phyloP scores from a whole-genome alignment of 495 filamentous ascomycete genomes.

The Xylaria castorea region DNA sequence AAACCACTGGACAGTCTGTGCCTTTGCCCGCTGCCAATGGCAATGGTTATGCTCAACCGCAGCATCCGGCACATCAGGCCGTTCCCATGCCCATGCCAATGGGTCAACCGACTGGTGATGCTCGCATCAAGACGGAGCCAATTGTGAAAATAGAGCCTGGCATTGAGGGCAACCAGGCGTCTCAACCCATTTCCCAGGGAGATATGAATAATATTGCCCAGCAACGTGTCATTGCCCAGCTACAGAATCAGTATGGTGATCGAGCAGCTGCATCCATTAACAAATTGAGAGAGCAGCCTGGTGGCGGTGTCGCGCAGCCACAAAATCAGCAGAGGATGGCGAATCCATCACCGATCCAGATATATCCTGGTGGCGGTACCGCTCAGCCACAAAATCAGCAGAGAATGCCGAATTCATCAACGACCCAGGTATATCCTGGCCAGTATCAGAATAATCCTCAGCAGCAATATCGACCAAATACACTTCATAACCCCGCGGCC shows the following conservation, averaged over 20 bases:
- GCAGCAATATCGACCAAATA: conserved; percentile 55
- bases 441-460: conserved; percentile 44
- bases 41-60: conserved; percentile 44
- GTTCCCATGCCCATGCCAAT: conserved; percentile 47
- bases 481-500: conserved; percentile 35
- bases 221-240: conserved; percentile 48
- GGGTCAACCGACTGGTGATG: conserved; percentile 47
- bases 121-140: conserved; percentile 76
- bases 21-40: conserved; percentile 38
- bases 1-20: conserved; percentile 40
- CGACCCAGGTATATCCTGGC: conserved; percentile 39
- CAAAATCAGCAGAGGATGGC: conserved; percentile 36
- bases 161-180: conserved; percentile 36
- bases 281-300: conserved; percentile 62
- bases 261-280: conserved; percentile 74
- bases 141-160: conserved; percentile 45
- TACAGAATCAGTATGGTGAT: conserved; percentile 74
- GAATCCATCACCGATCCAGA: conserved; percentile 39
- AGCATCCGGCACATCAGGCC: conserved; percentile 45
- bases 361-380: conserved; percentile 32
- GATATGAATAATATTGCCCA: conserved; percentile 68
- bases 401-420: conserved; percentile 34
- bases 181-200: conserved; percentile 45
- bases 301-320: conserved; percentile 33
- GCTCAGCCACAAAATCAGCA: conserved; percentile 36